Base-by-base conservation (phyloP, 305 asterid genomes). In the Fraxinus xanthoxyloides region DNA sequence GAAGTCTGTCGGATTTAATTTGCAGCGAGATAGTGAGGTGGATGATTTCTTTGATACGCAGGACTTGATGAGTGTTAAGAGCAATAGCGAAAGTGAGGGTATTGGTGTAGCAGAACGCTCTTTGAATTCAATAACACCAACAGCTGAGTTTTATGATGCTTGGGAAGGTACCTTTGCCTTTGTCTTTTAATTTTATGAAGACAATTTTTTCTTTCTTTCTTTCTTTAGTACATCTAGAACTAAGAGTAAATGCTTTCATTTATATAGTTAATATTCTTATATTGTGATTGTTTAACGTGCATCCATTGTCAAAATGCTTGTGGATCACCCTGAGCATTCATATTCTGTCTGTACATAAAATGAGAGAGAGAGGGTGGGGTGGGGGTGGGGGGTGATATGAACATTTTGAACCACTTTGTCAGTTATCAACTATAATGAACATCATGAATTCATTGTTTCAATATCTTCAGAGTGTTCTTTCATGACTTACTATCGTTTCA, bases 61-160 rank as follows among this genome's bases (percentile, higher is more conserved):
- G 31, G 97, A 91, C 28, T 86, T 89, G 12, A 12, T 80, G 90
- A 93, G 95, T 88, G 90, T 78, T 69, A 85, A 79, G 91, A 90
- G 95, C 89, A 84, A 75, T 51, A 78, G 90, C 80, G 97, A 91
- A 56, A 88, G 89, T 85, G 97, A 92, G 85, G 87, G 83, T 75
- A 88, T 65, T 83, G 85, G 84, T 84, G 93, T 83, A 81, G 81
- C 82, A 1, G 95, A 91, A 72, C 89, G 86, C 51, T 84, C 88
- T 65, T n/a, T 87, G 76, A 90, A 84, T 90, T 81, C 87, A 30
- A 63, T 87, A 26, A 86, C 94, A 35, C 93, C 95, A 5, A 2
- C 80, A 72, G 88, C 97, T 31, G 98, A 92, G 86, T 94, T 93
- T 89, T 96, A 90, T 85, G 99, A 96, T 90, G 99, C 99, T 63